A percentile compares a stretch with the other conserved stretches of the same genome.
Evolutionary conservation across 139 green algal species (phyloP).

Genomic region (Chlamydomonas applanata): DNA sequence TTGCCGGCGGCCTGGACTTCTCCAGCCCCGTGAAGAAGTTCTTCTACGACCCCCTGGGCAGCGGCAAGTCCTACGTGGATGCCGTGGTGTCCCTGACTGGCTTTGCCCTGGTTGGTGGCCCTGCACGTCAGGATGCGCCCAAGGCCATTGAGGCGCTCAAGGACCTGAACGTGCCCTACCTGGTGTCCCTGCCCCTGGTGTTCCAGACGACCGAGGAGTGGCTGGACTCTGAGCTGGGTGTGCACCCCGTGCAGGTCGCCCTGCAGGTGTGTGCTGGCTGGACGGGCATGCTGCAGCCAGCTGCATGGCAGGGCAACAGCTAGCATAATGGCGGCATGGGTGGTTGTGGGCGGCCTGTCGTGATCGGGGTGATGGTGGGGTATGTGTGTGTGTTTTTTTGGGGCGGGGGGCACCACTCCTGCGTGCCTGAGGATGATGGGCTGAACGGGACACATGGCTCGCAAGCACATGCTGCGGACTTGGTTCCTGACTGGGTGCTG

Average conservation of each 20-base stretch:
- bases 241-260: constrained; percentile 97
- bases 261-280: constrained; percentile 76
- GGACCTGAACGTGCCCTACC: constrained; percentile 96
- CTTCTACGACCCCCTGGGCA: constrained; percentile 95
- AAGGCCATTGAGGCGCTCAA: constrained; percentile 96
- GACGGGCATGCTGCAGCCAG: too few relatives aligned
- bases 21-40: constrained; percentile 94
- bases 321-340: too few relatives aligned
- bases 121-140: constrained; percentile 83
- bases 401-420: too few relatives aligned
- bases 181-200: constrained; percentile 94
- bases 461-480: neutral
- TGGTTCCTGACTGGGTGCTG: neutral
- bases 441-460: neutral
- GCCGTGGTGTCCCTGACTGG: constrained; percentile 90
- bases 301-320: neutral
- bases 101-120: constrained; percentile 95
- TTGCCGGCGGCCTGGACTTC: constrained; percentile 97
- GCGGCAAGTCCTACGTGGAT: constrained; percentile 80
- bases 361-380: too few relatives aligned
- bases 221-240: constrained; percentile 91
- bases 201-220: constrained; percentile 99
- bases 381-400: too few relatives aligned
- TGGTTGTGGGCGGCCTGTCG: too few relatives aligned
- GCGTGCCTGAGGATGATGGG: too few relatives aligned